These are phyloP conservation scores for Glycine latifolia DNA, from an alignment of 306 rosid species.

Conservation along the genomic window DNA sequence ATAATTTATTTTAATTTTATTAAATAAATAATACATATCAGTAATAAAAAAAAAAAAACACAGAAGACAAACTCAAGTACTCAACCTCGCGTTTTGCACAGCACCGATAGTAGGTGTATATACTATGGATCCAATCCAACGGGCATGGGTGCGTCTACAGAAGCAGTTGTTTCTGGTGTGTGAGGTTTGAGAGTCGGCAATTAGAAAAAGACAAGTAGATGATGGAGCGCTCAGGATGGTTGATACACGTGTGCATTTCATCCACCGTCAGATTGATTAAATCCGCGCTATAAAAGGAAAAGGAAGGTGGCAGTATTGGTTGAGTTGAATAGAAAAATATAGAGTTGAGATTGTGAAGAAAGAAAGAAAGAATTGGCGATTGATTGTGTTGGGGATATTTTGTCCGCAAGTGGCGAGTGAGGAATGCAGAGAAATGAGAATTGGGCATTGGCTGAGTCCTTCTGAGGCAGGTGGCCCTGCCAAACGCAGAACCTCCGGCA, in stretches of 20 bases:
- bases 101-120: not conserved
- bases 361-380: not conserved
- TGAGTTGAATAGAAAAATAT: not conserved
- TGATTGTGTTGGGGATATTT: not conserved
- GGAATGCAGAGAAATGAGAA: conserved; percentile 89
- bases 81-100: not conserved
- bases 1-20: not conserved
- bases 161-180: too few relatives aligned
- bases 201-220: not conserved
- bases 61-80: not conserved
- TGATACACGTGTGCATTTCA: conserved; percentile 43
- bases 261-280: too few relatives aligned
- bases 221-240: not conserved
- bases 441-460: conserved; percentile 41
- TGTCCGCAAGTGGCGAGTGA: not conserved
- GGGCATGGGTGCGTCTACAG: too few relatives aligned
- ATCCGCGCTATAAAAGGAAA: not conserved
- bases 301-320: not conserved
- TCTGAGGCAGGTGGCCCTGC: conserved; percentile 53
- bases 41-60: too few relatives aligned
- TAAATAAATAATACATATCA: not conserved
- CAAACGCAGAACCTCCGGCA: conserved; percentile 64
- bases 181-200: not conserved
- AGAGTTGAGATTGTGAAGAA: too few relatives aligned
- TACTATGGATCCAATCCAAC: not conserved